Evolutionary conservation across 768 basidiomycete genomes (phyloP).

Genomic region (Leucocoprinus birnbaumii): DNA sequence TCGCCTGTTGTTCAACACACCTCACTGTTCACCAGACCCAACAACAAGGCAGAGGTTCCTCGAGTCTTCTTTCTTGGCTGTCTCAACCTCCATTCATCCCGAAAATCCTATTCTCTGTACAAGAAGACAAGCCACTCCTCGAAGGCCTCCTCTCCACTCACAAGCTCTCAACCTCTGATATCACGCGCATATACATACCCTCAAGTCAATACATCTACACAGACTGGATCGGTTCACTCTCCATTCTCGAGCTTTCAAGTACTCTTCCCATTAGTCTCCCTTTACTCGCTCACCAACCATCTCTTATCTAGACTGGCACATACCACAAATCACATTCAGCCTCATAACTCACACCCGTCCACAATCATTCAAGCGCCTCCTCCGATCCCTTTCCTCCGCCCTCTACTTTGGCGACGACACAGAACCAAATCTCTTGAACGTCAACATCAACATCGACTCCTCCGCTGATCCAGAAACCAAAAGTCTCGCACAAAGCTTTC

Average conservation of each 20-base stretch:
- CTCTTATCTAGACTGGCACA: constrained; percentile 62
- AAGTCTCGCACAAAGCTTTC: constrained; percentile 40
- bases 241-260: constrained; percentile 61
- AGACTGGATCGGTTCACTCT: constrained; percentile 28
- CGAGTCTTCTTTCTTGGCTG: background rate
- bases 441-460: constrained; percentile 77
- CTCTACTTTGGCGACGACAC: constrained; percentile 58
- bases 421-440: constrained; percentile 37
- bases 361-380: constrained; percentile 61
- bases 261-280: constrained; percentile 4
- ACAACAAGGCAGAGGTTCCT: background rate
- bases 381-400: constrained; percentile 55
- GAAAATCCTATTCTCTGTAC: constrained; percentile 13
- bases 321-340: constrained; percentile 63
- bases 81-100: background rate
- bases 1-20: constrained; percentile 2
- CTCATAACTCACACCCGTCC: constrained; percentile 81
- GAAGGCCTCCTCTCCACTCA: constrained; percentile 10
- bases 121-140: constrained; percentile 14
- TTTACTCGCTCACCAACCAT: constrained; percentile 14
- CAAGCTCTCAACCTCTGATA: constrained; percentile 9
- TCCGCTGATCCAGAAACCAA: constrained; percentile 64
- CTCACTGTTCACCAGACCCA: background rate
- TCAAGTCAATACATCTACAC: constrained; percentile 19
- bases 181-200: constrained; percentile 19